A percentile compares a stretch with the other conserved stretches of the same genome.
Conservation (phyloP, 108 stramenopile genomes). For the Discostella pseudostelligera region DNA sequence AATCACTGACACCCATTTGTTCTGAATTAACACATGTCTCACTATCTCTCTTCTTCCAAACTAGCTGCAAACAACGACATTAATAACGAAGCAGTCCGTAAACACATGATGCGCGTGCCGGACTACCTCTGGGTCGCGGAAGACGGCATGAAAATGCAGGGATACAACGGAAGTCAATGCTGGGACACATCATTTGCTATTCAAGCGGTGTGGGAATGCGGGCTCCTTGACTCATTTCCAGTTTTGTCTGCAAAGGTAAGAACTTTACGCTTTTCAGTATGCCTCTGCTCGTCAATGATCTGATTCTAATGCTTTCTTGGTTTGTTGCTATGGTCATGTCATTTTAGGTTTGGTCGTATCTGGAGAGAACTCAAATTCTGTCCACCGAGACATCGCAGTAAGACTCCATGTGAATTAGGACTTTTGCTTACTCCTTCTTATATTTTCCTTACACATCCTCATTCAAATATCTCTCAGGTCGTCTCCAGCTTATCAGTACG, state of each 20-base stretch:
- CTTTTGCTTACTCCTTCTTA: not conserved
- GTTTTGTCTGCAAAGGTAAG: conserved; percentile 56
- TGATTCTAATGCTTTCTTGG: not conserved
- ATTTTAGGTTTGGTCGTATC: conserved; percentile 56
- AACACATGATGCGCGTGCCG: conserved; percentile 85
- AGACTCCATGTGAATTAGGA: conserved; percentile 2
- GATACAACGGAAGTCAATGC: conserved; percentile 97
- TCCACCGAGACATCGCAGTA: conserved; percentile 72
- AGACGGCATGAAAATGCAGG: conserved; percentile 99
- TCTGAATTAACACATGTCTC: not conserved
- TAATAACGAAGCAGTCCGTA: conserved; percentile 58
- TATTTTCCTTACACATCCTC: no score
- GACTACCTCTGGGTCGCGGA: conserved; percentile 99
- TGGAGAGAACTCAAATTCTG: conserved; percentile 87
- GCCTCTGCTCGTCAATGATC: not conserved
- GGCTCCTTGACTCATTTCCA: conserved; percentile 78
- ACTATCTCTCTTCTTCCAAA: not conserved
- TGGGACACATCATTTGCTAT: conserved; percentile 98
- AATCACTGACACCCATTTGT: conserved; percentile 3
- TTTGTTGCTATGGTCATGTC: not conserved
- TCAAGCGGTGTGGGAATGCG: conserved; percentile 89
- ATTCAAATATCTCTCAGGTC: conserved; percentile 47
- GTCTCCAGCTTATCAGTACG: conserved; percentile 74
- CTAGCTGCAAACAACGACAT: conserved; percentile 53
- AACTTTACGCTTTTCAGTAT: not conserved